Evolutionary conservation across 169 alveolate genomes (phyloP), one percentile per base, ranked within the genome.

Genomic region (Babesia bovis): DNA sequence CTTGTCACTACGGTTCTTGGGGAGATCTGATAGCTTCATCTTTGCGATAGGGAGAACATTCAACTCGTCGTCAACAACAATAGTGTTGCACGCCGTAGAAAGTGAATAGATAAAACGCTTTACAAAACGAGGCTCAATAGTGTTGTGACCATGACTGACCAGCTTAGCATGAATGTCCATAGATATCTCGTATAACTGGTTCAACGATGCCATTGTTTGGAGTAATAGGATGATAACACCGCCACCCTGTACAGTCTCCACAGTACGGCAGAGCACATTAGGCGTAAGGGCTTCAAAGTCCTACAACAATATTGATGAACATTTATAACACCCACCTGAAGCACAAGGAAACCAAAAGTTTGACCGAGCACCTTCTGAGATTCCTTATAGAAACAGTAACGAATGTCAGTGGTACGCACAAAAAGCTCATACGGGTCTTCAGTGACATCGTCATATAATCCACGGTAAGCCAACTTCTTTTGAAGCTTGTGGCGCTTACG

Each of bases 251-350:
- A 97, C 99, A 0, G 99, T 97, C 88, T 98, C 99, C 12, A 98
- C 92, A 26, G 99, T 95, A 55, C 99, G 94, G 83, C 99, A 98
- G 45, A 98, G 91, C n/a, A 97, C 90, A 90, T 98, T 98, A 6
- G 99, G 99, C 0, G 99, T 97, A 65, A 98, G 85, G 19, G 99
- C 99, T 77, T 98, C 99, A 65, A 97, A 98, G 82, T 98, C 99
- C 90, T 56, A 26, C 30, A 56, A 2, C 66, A 60, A 5, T 23
- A 28, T 36, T 23, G 19, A 12, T 52, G 3, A 3, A 15, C 53
- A 3, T 2, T 3, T n/a, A 0, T 1, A 23, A 7, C 30, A 23
- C 47, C 5, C 72, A 56, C 66, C 81, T 96, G 98, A 17, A 98
- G 72, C 35, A 98, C 94, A 51, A 96, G 90, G 95, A 97, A 94